Conservation (phyloP, 129 eudicot genomes). For the Artemisia annua region DNA sequence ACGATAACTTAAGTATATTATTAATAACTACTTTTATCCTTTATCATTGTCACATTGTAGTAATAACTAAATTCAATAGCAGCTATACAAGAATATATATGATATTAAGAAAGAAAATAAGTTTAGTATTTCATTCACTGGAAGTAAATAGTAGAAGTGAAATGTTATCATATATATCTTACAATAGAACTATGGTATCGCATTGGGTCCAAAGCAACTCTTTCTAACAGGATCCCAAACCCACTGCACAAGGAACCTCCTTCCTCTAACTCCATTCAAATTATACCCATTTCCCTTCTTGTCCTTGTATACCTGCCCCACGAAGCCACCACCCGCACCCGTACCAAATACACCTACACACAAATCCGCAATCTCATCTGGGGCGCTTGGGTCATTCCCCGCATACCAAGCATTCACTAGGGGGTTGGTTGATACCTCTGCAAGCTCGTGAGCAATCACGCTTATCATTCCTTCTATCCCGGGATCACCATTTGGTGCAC, state of each 20-base stretch:
- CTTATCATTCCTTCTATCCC: conserved; percentile 68
- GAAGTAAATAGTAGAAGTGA: not conserved
- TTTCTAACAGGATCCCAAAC: conserved; percentile 60
- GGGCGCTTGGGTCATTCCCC: conserved; percentile 55
- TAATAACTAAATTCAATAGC: too few relatives aligned
- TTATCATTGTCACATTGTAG: too few relatives aligned
- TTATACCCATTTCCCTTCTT: conserved; percentile 50
- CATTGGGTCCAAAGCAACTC: conserved; percentile 75
- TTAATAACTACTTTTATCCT: too few relatives aligned
- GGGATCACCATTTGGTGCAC: conserved; percentile 60
- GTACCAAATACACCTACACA: conserved; percentile 62
- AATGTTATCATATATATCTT: not conserved
- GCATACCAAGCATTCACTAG: conserved; percentile 69
- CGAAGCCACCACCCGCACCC: conserved; percentile 68
- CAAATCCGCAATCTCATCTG: conserved; percentile 64
- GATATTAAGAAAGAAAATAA: too few relatives aligned
- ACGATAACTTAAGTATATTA: too few relatives aligned
- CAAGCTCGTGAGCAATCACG: conserved; percentile 65
- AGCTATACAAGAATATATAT: too few relatives aligned
- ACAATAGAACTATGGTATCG: conserved; percentile 32
- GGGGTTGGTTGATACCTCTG: conserved; percentile 60
- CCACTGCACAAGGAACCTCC: conserved; percentile 68
- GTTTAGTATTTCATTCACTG: not conserved
- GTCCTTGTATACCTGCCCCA: conserved; percentile 57
- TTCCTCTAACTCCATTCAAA: conserved; percentile 57